Conservation (phyloP, 75 land plant genomes). For the Selaginella moellendorffii region DNA sequence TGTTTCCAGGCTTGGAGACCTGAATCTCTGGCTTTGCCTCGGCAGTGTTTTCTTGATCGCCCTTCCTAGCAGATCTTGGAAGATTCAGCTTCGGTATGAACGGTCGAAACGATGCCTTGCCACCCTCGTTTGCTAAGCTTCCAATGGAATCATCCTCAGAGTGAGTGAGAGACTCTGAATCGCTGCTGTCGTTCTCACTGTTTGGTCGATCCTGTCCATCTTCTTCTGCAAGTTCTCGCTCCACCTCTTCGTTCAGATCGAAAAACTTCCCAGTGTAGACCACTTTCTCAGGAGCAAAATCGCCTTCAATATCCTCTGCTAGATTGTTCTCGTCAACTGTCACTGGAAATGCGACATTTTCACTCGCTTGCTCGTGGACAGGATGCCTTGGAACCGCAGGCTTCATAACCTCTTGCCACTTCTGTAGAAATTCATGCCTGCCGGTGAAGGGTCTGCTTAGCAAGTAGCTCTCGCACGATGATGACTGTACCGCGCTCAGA, state of each 20-base stretch:
- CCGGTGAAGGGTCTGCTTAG: not conserved
- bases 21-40: not conserved
- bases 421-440: not conserved
- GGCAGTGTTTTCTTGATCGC: constrained; percentile 10
- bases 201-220: not conserved
- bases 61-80: constrained; percentile 18
- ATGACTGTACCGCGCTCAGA: not conserved
- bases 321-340: not conserved
- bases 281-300: not conserved
- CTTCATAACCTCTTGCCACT: not conserved
- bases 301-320: not conserved
- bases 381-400: no score
- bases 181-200: not conserved
- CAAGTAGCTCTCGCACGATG: not conserved
- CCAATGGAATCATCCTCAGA: not conserved
- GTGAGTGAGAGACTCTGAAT: not conserved
- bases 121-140: not conserved
- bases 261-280: constrained; percentile 26
- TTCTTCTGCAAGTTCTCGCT: constrained; percentile 24
- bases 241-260: constrained; percentile 34
- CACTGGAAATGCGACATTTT: no score
- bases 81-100: constrained; percentile 22
- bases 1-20: not conserved
- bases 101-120: constrained; percentile 7
- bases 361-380: no score